Percentiles rank a stretch among this genome's conserved stretches.
phyloP scores from a whole-genome alignment of 495 filamentous ascomycete species.

The Lepraria neglecta region DNA sequence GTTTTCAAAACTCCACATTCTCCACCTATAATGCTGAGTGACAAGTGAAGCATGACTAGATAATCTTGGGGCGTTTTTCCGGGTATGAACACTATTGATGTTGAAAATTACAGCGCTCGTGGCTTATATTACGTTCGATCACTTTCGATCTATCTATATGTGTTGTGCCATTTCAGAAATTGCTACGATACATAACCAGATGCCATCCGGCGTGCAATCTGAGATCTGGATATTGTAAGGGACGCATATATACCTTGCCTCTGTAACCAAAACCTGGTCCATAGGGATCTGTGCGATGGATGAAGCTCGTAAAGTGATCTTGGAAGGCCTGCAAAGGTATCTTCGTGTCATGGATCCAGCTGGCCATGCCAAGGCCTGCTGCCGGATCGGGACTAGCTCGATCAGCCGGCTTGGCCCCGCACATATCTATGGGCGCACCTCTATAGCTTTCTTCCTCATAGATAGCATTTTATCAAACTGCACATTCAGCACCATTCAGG shows the following conservation, averaged over 20 bases:
- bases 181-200: neutral
- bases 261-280: conserved; percentile 3
- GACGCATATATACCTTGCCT: conserved; percentile 2
- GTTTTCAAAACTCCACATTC: conserved; percentile 8
- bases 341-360: no score
- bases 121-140: neutral
- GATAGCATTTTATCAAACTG: no score
- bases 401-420: no score
- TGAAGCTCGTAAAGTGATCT: conserved; percentile 1
- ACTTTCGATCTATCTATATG: conserved; percentile 6
- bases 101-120: conserved; percentile 3
- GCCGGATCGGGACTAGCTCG: no score
- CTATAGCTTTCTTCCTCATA: no score
- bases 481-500: no score
- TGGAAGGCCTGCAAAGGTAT: neutral
- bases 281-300: conserved; percentile 6
- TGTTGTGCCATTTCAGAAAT: conserved; percentile 1
- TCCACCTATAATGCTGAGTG: conserved; percentile 5
- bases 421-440: no score
- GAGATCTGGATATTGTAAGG: neutral
- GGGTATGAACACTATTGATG: neutral
- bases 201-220: neutral
- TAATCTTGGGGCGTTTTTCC: neutral
- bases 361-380: no score
- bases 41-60: conserved; percentile 7